These are phyloP conservation scores for Botrytis elliptica DNA, from an alignment of 2,329 filamentous ascomycete species.

Conservation along the genomic window DNA sequence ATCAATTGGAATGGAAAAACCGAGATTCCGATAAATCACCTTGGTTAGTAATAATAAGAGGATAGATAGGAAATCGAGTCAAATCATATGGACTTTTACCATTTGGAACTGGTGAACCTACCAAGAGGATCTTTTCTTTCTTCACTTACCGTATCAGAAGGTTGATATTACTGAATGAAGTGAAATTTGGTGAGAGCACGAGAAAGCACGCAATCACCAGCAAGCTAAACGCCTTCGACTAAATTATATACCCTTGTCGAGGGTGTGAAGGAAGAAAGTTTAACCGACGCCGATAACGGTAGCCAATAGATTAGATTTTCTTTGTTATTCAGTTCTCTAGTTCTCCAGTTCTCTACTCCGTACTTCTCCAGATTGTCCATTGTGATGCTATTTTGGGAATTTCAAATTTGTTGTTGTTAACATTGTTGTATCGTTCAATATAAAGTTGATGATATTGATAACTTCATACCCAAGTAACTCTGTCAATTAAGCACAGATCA, in stretches of 20 bases:
- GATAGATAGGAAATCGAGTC: background rate
- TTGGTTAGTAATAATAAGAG: constrained; percentile 5
- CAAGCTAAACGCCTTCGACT: background rate
- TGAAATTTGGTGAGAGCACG: constrained; percentile 3
- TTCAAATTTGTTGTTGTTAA: background rate
- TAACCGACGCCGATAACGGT: background rate
- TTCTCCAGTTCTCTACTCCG: background rate
- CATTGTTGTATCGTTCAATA: background rate
- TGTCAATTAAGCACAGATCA: no score
- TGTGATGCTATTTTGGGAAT: background rate
- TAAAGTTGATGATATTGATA: background rate
- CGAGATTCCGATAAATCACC: constrained; percentile 14
- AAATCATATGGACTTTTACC: background rate
- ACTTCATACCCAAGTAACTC: background rate
- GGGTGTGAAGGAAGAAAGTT: background rate
- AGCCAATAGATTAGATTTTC: background rate
- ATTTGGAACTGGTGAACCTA: background rate
- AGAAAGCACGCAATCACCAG: constrained; percentile 16
- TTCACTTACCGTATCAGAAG: constrained; percentile 1
- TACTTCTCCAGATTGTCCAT: background rate
- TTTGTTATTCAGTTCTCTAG: background rate
- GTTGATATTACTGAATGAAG: background rate
- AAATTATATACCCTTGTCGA: background rate
- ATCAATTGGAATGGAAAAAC: constrained; percentile 8
- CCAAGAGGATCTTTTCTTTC: background rate